Evolutionary conservation across 2,329 filamentous ascomycete genomes (phyloP).

Genomic region (Colletotrichum zoysiae): DNA sequence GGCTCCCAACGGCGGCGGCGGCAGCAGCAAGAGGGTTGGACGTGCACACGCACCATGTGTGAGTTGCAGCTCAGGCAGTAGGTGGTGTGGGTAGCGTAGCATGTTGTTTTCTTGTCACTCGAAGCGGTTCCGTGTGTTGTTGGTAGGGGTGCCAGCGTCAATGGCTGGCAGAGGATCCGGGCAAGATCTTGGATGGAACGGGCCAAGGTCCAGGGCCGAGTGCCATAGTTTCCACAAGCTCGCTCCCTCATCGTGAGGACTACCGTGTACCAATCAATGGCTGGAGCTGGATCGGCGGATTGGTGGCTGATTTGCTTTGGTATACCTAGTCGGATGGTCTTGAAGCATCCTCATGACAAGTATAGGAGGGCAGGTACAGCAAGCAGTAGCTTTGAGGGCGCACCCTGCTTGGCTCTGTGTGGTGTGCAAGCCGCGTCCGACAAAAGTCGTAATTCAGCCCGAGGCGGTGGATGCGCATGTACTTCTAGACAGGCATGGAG

Average conservation of each 20-base stretch:
- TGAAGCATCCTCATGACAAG: not conserved
- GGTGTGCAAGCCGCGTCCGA: conserved; percentile 25
- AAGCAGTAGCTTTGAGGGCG: conserved; percentile 14
- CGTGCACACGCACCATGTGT: conserved; percentile 9
- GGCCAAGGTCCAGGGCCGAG: conserved; percentile 18
- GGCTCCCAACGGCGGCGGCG: conserved; percentile 21
- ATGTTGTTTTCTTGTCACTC: conserved; percentile 8
- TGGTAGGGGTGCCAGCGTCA: conserved; percentile 11
- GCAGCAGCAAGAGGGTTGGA: conserved; percentile 11
- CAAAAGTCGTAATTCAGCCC: conserved; percentile 2
- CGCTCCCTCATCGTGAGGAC: not conserved
- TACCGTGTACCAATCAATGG: not conserved
- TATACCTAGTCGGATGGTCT: not conserved
- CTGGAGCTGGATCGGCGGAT: not conserved
- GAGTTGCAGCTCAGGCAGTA: conserved; percentile 14
- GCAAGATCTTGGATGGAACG: not conserved
- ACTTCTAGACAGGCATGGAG: conserved; percentile 30
- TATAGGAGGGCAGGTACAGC: not conserved
- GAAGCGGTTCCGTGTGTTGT: not conserved
- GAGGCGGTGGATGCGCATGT: conserved; percentile 26
- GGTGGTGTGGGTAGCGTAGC: conserved; percentile 15
- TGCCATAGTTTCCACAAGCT: not conserved
- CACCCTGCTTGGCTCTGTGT: conserved; percentile 14
- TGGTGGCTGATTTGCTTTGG: conserved; percentile 2
- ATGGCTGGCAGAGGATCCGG: conserved; percentile 3